phyloP scores from a whole-genome alignment of 1,139 yeast genomes.

The Diutina scorzettiae region DNA sequence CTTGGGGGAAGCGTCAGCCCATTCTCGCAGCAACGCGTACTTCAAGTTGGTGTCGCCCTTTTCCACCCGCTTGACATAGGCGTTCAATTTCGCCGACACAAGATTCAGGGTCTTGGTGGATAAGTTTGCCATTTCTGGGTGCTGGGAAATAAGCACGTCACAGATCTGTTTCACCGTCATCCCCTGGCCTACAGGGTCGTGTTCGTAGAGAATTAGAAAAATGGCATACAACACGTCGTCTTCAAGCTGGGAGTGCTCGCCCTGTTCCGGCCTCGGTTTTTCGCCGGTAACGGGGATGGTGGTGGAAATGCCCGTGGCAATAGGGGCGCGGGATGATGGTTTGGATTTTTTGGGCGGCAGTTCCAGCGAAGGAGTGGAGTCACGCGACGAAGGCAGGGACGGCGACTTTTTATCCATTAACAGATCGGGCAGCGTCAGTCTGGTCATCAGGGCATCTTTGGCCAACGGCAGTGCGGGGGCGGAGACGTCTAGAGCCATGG shows the following conservation, averaged over 20 bases:
- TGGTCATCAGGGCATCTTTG: background rate
- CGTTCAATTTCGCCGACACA: slow-evolving; percentile 71
- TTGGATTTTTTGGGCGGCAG: slow-evolving; percentile 21
- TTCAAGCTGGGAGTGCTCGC: slow-evolving; percentile 48
- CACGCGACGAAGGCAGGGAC: background rate
- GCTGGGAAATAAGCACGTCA: slow-evolving; percentile 57
- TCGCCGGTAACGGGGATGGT: slow-evolving; percentile 75
- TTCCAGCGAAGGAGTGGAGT: slow-evolving; percentile 1
- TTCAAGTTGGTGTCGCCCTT: slow-evolving; percentile 62
- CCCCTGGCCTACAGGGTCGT: slow-evolving; percentile 57
- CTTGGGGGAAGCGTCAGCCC: slow-evolving; percentile 84
- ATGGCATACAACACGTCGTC: slow-evolving; percentile 70
- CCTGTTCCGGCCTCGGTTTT: slow-evolving; percentile 59
- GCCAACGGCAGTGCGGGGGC: slow-evolving; percentile 5
- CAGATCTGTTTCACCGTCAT: slow-evolving; percentile 82
- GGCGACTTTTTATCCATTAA: background rate
- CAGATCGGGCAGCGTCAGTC: slow-evolving; percentile 5
- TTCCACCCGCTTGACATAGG: slow-evolving; percentile 73
- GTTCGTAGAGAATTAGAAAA: slow-evolving; percentile 54
- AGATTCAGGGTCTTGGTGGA: slow-evolving; percentile 73
- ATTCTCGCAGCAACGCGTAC: slow-evolving; percentile 69
- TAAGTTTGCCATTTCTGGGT: slow-evolving; percentile 71
- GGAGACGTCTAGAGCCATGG: slow-evolving; percentile 5
- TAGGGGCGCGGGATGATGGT: slow-evolving; percentile 29
- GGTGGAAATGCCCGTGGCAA: slow-evolving; percentile 65